Percentiles rank a stretch among this genome's conserved stretches.
Evolutionary conservation across 1,139 yeast genomes (phyloP).

Genomic region (Candida sp.): DNA sequence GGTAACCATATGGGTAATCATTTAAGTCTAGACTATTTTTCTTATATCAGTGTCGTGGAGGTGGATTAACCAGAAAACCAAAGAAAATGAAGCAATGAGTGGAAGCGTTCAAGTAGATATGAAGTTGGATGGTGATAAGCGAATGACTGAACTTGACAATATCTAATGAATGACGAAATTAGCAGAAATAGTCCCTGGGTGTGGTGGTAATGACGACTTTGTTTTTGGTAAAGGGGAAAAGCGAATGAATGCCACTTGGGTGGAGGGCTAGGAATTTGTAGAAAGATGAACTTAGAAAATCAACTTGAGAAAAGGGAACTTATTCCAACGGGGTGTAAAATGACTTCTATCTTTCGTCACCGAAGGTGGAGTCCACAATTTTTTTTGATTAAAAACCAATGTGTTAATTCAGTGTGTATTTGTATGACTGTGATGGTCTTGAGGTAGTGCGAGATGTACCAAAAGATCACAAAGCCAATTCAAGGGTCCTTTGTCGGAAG

Average conservation of each 20-base stretch:
- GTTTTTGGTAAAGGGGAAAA: neutral
- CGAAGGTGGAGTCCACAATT: too few relatives aligned
- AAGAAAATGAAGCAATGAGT: slow-evolving; percentile 2
- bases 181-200: neutral
- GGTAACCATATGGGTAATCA: slow-evolving; percentile 12
- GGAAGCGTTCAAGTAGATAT: neutral
- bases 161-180: neutral
- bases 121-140: neutral
- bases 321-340: too few relatives aligned
- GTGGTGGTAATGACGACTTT: neutral
- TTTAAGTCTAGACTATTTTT: neutral
- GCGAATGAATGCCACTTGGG: neutral
- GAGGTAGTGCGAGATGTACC: neutral
- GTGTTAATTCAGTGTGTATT: neutral
- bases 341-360: too few relatives aligned
- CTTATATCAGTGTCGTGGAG: neutral
- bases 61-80: slow-evolving; percentile 2
- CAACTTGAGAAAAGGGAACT: too few relatives aligned
- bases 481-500: slow-evolving; percentile 2
- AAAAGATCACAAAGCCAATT: neutral
- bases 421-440: neutral
- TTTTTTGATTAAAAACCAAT: neutral
- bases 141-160: neutral
- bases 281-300: neutral
- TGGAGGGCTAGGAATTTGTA: neutral